These are phyloP conservation scores for Gossypium schwendimanii DNA, from an alignment of 441 rosid genomes.

Conservation along the genomic window DNA sequence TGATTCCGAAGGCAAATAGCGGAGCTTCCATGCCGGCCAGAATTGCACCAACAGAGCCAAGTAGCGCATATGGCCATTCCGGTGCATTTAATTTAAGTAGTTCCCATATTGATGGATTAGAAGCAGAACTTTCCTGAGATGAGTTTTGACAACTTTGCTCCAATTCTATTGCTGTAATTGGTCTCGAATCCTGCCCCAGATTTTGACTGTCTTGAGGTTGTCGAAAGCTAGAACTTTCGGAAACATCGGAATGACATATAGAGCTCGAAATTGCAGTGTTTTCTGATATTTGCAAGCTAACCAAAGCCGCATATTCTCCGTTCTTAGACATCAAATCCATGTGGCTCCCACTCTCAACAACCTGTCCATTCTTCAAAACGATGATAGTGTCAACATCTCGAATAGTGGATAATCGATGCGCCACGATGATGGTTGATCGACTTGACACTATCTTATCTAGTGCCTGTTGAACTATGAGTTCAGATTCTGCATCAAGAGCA, in stretches of 20 bases:
- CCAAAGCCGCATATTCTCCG: slow-evolving; percentile 59
- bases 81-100: slow-evolving; percentile 65
- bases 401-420: slow-evolving; percentile 66
- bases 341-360: slow-evolving; percentile 64
- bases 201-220: slow-evolving; percentile 24
- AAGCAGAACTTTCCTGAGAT: slow-evolving; percentile 1
- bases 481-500: slow-evolving; percentile 82
- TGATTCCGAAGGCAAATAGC: slow-evolving; percentile 62
- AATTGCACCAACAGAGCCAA: slow-evolving; percentile 72
- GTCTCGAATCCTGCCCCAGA: slow-evolving; percentile 15
- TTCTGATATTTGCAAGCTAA: slow-evolving; percentile 46
- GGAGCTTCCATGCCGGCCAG: slow-evolving; percentile 40
- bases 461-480: slow-evolving; percentile 64
- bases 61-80: slow-evolving; percentile 73
- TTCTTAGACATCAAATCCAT: slow-evolving; percentile 47
- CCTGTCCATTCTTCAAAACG: slow-evolving; percentile 61
- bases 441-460: slow-evolving; percentile 52
- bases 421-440: slow-evolving; percentile 62
- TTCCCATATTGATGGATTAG: slow-evolving; percentile 41
- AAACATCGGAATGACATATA: slow-evolving; percentile 25
- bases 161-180: slow-evolving; percentile 5
- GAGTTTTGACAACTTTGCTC: slow-evolving; percentile 16
- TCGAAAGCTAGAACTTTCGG: slow-evolving; percentile 36
- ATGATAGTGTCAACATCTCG: slow-evolving; percentile 58
- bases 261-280: slow-evolving; percentile 28